A percentile compares a stretch with the other conserved stretches of the same genome.
These are phyloP conservation scores for Brassica napus DNA, from an alignment of 345 rosid genomes.

Conservation along the genomic window Da-Ae NC_063440.1:23755501-23756000, in stretches of 20 bases:
- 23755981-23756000: conserved; percentile 94
- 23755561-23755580: conserved; percentile 97
- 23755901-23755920: neutral
- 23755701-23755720: conserved; percentile 98
- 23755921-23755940: neutral
- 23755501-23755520: neutral
- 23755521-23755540: conserved; percentile 66
- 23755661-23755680: neutral
- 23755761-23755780: neutral
- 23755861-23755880: neutral
- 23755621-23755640: neutral
- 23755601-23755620: conserved; percentile 60
- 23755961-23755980: conserved; percentile 98
- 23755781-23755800: conserved; percentile 15
- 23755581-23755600: conserved; percentile 97
- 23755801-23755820: neutral
- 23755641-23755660: neutral
- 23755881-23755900: conserved; percentile 1
- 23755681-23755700: conserved; percentile 72
- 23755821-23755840: neutral
- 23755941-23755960: conserved; percentile 56
- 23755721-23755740: conserved; percentile 91
- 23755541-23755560: conserved; percentile 89
- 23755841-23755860: neutral
- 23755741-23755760: conserved; percentile 79